phyloP scores from a whole-genome alignment of 1,284 basidiomycete species.

The Cutaneotrichosporon arboriforme region DNA sequence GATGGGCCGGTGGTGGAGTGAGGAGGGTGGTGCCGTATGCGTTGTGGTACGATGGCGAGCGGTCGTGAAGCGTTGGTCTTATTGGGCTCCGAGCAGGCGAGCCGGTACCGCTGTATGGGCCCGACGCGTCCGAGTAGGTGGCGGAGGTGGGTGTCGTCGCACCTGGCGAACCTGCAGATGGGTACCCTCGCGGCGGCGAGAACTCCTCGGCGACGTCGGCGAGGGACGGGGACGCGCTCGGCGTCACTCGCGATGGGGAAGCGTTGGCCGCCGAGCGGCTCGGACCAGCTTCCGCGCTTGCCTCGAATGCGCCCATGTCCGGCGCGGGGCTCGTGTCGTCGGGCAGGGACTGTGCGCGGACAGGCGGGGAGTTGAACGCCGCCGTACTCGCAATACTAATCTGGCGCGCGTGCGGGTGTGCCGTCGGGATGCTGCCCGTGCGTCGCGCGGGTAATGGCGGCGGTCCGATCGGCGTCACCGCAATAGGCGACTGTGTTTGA shows the following conservation, averaged over 20 bases:
- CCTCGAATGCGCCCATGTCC: neutral
- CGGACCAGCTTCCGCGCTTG: neutral
- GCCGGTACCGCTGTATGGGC: neutral
- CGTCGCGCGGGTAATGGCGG: slow-evolving; percentile 33
- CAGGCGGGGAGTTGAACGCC: slow-evolving; percentile 1
- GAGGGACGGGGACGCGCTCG: slow-evolving; percentile 10
- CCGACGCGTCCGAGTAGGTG: too few relatives aligned
- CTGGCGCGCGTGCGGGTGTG: slow-evolving; percentile 45
- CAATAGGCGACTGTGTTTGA: neutral
- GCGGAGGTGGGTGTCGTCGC: too few relatives aligned
- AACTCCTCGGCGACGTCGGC: slow-evolving; percentile 14
- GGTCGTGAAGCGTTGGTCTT: slow-evolving; percentile 5
- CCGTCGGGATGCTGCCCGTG: slow-evolving; percentile 24
- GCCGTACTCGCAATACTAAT: slow-evolving; percentile 26
- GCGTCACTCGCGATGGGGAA: neutral
- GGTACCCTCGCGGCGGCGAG: neutral
- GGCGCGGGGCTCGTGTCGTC: neutral
- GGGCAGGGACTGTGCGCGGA: neutral
- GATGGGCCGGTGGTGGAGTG: slow-evolving; percentile 28
- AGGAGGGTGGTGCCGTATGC: slow-evolving; percentile 26
- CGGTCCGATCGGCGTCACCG: slow-evolving; percentile 15
- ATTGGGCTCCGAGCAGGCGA: neutral
- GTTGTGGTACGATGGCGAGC: slow-evolving; percentile 35
- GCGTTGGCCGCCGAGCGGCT: neutral
- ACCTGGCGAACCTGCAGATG: too few relatives aligned